Base-by-base conservation (phyloP, 2,329 filamentous ascomycete genomes). In the Fonsecaea nubica region DNA sequence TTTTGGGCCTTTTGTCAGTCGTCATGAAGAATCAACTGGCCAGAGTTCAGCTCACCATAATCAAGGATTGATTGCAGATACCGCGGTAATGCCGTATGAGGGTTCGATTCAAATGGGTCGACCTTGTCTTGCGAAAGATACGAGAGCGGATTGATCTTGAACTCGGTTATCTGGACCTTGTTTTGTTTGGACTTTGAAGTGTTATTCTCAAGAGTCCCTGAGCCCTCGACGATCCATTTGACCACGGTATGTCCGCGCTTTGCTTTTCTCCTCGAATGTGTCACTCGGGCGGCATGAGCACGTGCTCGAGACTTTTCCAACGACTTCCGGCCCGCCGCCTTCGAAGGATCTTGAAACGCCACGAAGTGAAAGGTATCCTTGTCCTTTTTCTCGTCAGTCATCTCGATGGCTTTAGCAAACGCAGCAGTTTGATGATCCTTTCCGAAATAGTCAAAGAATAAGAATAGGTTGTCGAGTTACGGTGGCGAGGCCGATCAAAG, bases 41-140 rank as follows among this genome's bases (percentile, higher is more conserved):
- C 15, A 10, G 2, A 12, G 9, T 8, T 40, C 30, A 61, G 57
- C 64, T 21, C 18, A 66, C 64, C 64, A 32, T 62, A 63, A 35
- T 66, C 64, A 10, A 66, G 54, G 38, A 62, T 58, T 21, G 40
- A 52, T 18, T 54, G 59, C n/a, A 66, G 55, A 58, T 66, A 56
- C 13, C 30, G 53, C 15, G 64, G 64, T 15, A 66, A 45, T 18
- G 32, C 15, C 13, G 48, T 53, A n/a, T 54, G 50, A 32, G 58
- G 64, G 38, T 66, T 58, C 21, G 64, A 58, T 21, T 36, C 50
- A 40, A 66, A 66, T 8, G 64, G 64, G 42, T 66, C 64, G 21
- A 58, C 55, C 55, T 63, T 66, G 59, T 56, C 36, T 13, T 66
- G 64, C 9, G 53, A 42, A 15, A 66, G 38, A 13, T 45, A 40